Base-by-base conservation (phyloP, 441 rosid genomes). In the Biscutella laevigata region DNA sequence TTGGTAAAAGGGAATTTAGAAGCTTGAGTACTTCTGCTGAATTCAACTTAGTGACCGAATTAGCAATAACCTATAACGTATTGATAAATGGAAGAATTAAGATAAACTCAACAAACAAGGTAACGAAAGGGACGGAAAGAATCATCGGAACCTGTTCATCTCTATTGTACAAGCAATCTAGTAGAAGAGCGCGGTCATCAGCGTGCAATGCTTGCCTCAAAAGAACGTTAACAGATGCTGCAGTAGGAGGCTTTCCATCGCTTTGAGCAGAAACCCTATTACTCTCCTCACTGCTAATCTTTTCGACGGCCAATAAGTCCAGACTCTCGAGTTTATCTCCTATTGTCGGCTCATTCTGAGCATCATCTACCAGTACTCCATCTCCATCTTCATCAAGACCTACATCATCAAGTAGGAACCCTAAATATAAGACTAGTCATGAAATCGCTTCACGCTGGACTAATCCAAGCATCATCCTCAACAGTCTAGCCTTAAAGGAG, bases 141-240 rank as follows among this genome's bases (percentile, higher is more conserved):
- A 20, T 19, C 20, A 17, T 17, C 20, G n/a, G 1, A 46, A 92
- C 98, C 96, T 88, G 90, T 28, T 88, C 80, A 24, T 92, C 86
- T 74, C 77, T 83, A 22, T 79, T 88, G 60, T 88, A 86, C 62
- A 92, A 75, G 77, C 98, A 92, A 57, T 92, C 96, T 4, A 88
- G 69, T 36, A 92, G 71, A 64, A 92, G 96, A 3, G 89, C 70
- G 4, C 83, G 88, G 58, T 92, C 96, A 66, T 84, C 90, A 30
- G 95, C 95, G 59, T 71, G 83, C 19, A 92, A 61, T 7, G 99
- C 99, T 67, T 92, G 95, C 70, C 75, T 92, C 47, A 88, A 80
- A 66, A 92, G 76, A 77, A 88, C 68, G 53, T 72, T 67, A 37
- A 92, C 85, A 0, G 98, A 88, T 41, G 90, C 89, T 0, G 96